Percentiles rank a stretch among this genome's conserved stretches.
Conservation (phyloP, 2,329 filamentous ascomycete species). For the Cladosporium colombiae region DNA sequence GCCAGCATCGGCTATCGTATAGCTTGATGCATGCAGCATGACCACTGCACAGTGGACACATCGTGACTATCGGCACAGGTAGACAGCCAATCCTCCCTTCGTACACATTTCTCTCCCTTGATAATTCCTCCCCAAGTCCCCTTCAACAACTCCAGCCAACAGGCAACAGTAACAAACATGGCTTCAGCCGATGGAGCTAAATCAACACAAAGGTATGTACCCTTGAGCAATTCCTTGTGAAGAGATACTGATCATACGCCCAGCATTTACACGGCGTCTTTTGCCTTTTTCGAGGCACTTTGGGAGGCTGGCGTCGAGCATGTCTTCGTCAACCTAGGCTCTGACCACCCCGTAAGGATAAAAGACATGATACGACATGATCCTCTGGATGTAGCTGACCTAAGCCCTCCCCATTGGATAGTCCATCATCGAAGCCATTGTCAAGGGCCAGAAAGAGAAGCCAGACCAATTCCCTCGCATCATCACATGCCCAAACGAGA, state of each 20-base stretch:
- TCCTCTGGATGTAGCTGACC: not conserved
- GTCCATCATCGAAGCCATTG: slow-evolving; percentile 77
- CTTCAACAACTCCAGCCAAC: not conserved
- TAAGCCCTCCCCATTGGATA: not conserved
- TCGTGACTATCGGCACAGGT: not conserved
- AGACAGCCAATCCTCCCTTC: not conserved
- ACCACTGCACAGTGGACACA: not conserved
- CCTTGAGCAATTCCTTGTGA: not conserved
- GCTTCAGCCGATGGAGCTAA: slow-evolving; percentile 5
- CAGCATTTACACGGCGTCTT: slow-evolving; percentile 67
- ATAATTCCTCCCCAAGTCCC: not conserved
- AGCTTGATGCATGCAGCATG: not conserved
- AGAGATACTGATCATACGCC: not conserved
- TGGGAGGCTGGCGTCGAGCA: slow-evolving; percentile 68
- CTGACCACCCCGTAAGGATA: slow-evolving; percentile 59
- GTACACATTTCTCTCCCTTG: not conserved
- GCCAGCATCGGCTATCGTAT: slow-evolving; percentile 15
- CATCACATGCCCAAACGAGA: slow-evolving; percentile 81
- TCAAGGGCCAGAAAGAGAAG: slow-evolving; percentile 70
- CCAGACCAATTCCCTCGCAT: slow-evolving; percentile 67
- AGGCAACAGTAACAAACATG: not conserved
- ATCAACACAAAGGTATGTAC: slow-evolving; percentile 5
- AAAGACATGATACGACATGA: not conserved
- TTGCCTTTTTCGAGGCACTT: slow-evolving; percentile 79
- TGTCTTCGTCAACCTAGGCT: slow-evolving; percentile 68